Percentiles rank a stretch among this genome's conserved stretches.
Conservation (phyloP, 2,329 filamentous ascomycete species). For the Penicillium sp. region DNA sequence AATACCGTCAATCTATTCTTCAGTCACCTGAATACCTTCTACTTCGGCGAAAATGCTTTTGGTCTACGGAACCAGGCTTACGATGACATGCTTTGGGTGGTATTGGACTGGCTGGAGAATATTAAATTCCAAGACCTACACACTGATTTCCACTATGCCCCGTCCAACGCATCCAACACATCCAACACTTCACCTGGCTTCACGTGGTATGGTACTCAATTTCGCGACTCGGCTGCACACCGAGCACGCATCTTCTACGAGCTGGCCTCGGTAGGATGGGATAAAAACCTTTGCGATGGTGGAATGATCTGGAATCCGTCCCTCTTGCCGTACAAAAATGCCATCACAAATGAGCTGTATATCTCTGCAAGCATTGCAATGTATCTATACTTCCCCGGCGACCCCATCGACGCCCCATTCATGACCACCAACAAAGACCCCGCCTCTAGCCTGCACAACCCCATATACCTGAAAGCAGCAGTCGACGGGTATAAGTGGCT, state of each 20-base stretch:
- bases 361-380: slow-evolving; percentile 82
- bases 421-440: slow-evolving; percentile 25
- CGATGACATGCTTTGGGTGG: slow-evolving; percentile 95
- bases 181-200: slow-evolving; percentile 21
- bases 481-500: slow-evolving; percentile 82
- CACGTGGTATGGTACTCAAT: slow-evolving; percentile 75
- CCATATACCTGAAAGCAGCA: slow-evolving; percentile 70
- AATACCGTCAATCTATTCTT: slow-evolving; percentile 86
- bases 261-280: slow-evolving; percentile 76
- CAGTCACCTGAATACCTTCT: slow-evolving; percentile 72
- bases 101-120: slow-evolving; percentile 84
- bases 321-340: slow-evolving; percentile 85
- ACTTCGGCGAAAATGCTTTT: slow-evolving; percentile 82
- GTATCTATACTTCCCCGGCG: slow-evolving; percentile 87
- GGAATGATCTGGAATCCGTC: slow-evolving; percentile 91
- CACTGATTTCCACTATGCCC: slow-evolving; percentile 60
- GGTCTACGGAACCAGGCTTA: slow-evolving; percentile 75
- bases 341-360: slow-evolving; percentile 90
- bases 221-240: slow-evolving; percentile 75
- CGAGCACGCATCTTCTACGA: slow-evolving; percentile 85
- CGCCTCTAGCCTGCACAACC: slow-evolving; percentile 51
- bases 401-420: slow-evolving; percentile 72
- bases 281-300: slow-evolving; percentile 75
- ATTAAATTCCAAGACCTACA: slow-evolving; percentile 76
- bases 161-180: slow-evolving; percentile 18